Evolutionary conservation across 345 rosid species (phyloP), one percentile per base, ranked within the genome.

Genomic region (Eutrema yunnanense): DNA sequence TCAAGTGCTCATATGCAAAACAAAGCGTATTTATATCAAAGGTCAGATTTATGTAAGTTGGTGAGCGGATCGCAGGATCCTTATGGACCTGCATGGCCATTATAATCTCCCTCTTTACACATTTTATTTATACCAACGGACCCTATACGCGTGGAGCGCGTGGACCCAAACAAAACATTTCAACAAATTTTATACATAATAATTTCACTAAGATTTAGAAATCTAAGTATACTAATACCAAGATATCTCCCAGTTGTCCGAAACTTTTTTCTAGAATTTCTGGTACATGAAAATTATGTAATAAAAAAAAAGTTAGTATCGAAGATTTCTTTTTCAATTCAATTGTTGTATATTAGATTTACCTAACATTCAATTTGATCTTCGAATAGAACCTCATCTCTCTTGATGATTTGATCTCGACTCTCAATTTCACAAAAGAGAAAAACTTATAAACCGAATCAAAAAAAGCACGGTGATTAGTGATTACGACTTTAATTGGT

Each of bases 71-170:
- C 72, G 71, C 80, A 76, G 33, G 80, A 76, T 76, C 75, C 75
- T 47, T 51, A 76, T 76, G 80, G 80, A 55, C 71, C 53, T 76
- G 80, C 75, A 70, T 76, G 75, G 72, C 55, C 61, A 70, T 70
- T 70, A 55, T 65, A 56, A 48, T 67, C 62, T 49, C 62, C 14
- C 30, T 63, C 58, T 69, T 67, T 75, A 67, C 46, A 37, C 49
- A 6, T 57, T 30, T 11, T 57, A 65, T 57, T 48, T 65, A 67
- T 53, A 36, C 64, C 69, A 61, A 53, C 63, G 73, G 52, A 64
- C 56, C 34, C 30, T 48, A n/a, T 50, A 49, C 61, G 52, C 61
- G 72, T 74, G 73, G 78, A 50, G 40, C 61, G 52, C 61, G 72
- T 74, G 73, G 78, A 50, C 73, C 78, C 67, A 57, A 54, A 52